Conservation (phyloP, 805 yeast species). For the Yarrowia sp. region DNA sequence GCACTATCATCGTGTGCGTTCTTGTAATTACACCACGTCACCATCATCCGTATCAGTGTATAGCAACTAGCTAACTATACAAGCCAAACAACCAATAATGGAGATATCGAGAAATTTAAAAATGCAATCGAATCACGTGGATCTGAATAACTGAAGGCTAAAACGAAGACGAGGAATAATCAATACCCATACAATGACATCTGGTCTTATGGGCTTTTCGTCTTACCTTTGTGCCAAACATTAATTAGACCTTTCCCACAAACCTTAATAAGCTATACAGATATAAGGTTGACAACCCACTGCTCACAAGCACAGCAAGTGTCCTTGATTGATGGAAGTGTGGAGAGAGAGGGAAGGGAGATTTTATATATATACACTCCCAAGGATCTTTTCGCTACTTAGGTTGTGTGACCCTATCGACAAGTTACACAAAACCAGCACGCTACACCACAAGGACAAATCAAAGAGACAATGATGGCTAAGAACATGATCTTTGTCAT, state of each 20-base stretch:
- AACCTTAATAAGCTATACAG: background rate
- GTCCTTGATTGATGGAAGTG: constrained; percentile 2
- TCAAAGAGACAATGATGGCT: constrained; percentile 12
- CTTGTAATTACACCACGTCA: no score
- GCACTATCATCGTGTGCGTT: no score
- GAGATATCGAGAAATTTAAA: no score
- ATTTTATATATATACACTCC: background rate
- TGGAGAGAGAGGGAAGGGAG: background rate
- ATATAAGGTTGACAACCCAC: background rate
- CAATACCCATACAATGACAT: no score
- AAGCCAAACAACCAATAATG: no score
- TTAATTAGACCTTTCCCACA: background rate
- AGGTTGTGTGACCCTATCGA: background rate
- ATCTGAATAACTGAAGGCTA: no score
- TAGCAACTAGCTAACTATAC: no score
- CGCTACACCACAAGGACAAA: background rate
- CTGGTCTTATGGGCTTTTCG: no score
- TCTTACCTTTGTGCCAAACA: background rate
- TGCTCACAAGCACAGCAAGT: constrained; percentile 1
- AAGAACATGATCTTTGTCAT: constrained; percentile 30
- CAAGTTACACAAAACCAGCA: background rate
- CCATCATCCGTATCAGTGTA: no score
- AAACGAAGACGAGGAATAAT: no score
- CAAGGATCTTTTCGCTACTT: background rate
- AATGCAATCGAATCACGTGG: no score